A percentile compares a stretch with the other conserved stretches of the same genome.
phyloP scores from a whole-genome alignment of 2,329 filamentous ascomycete genomes.

The Sclerotinia sclerotiorum region DNA sequence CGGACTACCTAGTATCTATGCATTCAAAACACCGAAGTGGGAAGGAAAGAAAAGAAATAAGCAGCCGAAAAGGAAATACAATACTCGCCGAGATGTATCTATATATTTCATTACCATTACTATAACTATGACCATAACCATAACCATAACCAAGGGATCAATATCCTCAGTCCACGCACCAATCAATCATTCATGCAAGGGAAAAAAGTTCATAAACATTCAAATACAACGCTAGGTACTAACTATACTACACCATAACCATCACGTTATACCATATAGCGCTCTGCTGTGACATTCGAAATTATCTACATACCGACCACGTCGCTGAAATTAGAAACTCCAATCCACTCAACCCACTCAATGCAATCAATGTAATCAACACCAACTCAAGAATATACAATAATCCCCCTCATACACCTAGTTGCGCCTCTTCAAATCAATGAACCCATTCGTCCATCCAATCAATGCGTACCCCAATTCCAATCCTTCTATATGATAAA shows the following conservation, averaged over 20 bases:
- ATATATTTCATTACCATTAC: no score
- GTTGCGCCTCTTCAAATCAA: neutral
- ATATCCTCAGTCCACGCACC: no score
- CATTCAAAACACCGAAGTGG: no score
- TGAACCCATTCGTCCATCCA: neutral
- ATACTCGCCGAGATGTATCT: no score
- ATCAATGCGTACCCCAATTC: neutral
- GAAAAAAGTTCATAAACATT: neutral
- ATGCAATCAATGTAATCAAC: no score
- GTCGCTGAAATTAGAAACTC: neutral
- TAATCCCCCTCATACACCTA: neutral
- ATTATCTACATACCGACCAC: neutral
- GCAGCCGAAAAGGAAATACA: no score
- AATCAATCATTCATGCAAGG: neutral
- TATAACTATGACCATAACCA: no score
- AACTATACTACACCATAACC: neutral
- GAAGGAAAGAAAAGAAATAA: no score
- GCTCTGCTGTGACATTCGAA: neutral
- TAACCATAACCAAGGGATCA: no score
- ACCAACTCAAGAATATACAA: neutral
- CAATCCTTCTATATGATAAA: conserved; percentile 13
- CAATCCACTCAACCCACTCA: no score
- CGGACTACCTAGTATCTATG: no score
- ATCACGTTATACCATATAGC: neutral
- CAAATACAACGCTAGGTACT: neutral